phyloP scores from a whole-genome alignment of 495 filamentous ascomycete genomes.

The Astrothelium macrocarpum region DNA sequence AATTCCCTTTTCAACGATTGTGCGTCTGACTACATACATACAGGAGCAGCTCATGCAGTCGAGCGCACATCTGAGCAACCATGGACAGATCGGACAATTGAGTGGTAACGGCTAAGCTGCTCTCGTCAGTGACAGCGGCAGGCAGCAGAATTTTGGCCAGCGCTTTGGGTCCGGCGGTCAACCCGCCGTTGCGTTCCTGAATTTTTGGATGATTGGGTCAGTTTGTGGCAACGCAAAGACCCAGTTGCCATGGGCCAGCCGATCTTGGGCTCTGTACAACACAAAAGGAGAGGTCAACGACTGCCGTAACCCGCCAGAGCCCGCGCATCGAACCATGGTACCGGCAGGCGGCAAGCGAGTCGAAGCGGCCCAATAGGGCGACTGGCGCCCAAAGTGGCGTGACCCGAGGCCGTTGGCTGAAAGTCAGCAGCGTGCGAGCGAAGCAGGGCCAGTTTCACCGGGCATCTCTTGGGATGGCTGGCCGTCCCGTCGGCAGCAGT shows the following conservation, averaged over 20 bases:
- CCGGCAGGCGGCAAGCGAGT: background rate
- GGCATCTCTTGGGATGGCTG: background rate
- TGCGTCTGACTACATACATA: background rate
- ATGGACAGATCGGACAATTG: background rate
- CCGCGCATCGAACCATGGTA: slow-evolving; percentile 4
- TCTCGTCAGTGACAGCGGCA: slow-evolving; percentile 3
- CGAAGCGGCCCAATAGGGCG: background rate
- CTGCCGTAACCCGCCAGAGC: background rate
- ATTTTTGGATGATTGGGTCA: background rate
- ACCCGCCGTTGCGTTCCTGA: background rate
- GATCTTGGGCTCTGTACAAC: background rate
- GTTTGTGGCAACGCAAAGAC: background rate
- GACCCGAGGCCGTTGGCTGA: background rate
- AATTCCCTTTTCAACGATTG: background rate
- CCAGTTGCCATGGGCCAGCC: background rate
- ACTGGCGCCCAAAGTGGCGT: slow-evolving; percentile 2
- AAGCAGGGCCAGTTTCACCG: background rate
- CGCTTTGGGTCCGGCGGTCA: background rate
- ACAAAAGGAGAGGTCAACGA: background rate
- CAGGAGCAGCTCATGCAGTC: background rate
- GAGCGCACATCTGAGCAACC: background rate
- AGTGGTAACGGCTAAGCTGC: background rate
- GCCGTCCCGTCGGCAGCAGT: background rate
- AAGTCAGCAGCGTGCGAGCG: background rate
- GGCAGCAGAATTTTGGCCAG: background rate